Percentiles rank a stretch among this genome's conserved stretches.
These are phyloP conservation scores for Aspergillus cejpii DNA, from an alignment of 2,329 filamentous ascomycete genomes.

Conservation along the genomic window DNA sequence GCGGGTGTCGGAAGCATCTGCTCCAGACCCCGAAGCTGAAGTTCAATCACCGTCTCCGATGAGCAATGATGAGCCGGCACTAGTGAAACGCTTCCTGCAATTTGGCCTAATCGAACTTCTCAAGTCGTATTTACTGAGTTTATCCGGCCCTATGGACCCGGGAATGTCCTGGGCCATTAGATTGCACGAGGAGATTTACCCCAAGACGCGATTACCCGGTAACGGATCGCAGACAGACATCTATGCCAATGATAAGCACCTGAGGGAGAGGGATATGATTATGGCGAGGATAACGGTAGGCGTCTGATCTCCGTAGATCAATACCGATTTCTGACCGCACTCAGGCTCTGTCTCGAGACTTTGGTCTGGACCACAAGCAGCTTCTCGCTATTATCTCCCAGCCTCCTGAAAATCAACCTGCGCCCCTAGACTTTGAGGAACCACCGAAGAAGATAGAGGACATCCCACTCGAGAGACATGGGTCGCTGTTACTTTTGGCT, in stretches of 20 bases:
- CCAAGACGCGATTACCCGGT: constrained; percentile 46
- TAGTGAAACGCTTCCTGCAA: constrained; percentile 53
- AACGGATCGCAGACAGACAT: constrained; percentile 46
- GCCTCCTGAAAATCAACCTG: constrained; percentile 35
- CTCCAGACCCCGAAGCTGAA: constrained; percentile 55
- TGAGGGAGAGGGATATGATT: constrained; percentile 50
- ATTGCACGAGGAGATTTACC: constrained; percentile 53
- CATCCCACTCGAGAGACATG: constrained; percentile 52
- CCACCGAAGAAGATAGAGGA: constrained; percentile 47
- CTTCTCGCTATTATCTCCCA: constrained; percentile 43
- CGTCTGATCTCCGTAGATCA: too few relatives aligned
- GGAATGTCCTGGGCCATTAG: constrained; percentile 44
- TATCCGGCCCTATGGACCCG: constrained; percentile 30
- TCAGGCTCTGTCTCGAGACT: constrained; percentile 49
- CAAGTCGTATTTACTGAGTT: constrained; percentile 52
- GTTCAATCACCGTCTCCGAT: constrained; percentile 34
- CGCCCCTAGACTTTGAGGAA: constrained; percentile 49
- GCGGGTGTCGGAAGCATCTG: constrained; percentile 30
- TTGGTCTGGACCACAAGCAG: constrained; percentile 45
- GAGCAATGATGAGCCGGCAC: constrained; percentile 42
- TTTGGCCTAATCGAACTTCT: constrained; percentile 56
- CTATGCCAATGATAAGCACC: constrained; percentile 45
- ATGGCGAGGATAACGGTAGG: constrained; percentile 51
- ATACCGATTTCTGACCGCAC: constrained; percentile 10
- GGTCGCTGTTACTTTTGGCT: constrained; percentile 49